Evolutionary conservation across 108 stramenopile species (phyloP).

Genomic region (Cyclotella distinguenda): DNA sequence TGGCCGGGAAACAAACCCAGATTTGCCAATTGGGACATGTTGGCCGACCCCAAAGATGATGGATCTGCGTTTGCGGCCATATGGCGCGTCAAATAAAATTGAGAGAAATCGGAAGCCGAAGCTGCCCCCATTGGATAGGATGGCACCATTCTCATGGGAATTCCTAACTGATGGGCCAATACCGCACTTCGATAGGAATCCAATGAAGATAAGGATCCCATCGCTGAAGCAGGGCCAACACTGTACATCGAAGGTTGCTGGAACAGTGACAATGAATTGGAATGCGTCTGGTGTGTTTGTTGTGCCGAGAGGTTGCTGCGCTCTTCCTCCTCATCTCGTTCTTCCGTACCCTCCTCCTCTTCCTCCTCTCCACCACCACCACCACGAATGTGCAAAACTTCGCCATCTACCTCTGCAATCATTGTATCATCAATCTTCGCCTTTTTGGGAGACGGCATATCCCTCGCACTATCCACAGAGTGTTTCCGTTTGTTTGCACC

Average conservation of each 20-base stretch:
- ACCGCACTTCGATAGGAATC: neutral
- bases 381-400: conserved; percentile 30
- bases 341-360: neutral
- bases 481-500: conserved; percentile 16
- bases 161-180: conserved; percentile 9
- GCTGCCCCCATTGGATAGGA: conserved; percentile 3
- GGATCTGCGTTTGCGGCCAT: conserved; percentile 6
- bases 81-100: conserved; percentile 22
- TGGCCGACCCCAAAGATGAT: neutral
- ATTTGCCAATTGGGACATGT: conserved; percentile 15
- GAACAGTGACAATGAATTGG: neutral
- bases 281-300: neutral
- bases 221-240: neutral
- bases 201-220: neutral
- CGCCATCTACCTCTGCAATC: neutral
- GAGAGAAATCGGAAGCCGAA: conserved; percentile 20
- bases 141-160: conserved; percentile 8
- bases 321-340: neutral
- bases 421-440: conserved; percentile 3
- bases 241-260: conserved; percentile 14
- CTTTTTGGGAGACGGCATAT: neutral
- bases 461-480: neutral
- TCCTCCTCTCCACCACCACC: conserved; percentile 23
- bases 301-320: neutral
- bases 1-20: conserved; percentile 17